Evolutionary conservation across 2,329 filamentous ascomycete species (phyloP).

Genomic region (Macrophomina pseudophaseolina): DNA sequence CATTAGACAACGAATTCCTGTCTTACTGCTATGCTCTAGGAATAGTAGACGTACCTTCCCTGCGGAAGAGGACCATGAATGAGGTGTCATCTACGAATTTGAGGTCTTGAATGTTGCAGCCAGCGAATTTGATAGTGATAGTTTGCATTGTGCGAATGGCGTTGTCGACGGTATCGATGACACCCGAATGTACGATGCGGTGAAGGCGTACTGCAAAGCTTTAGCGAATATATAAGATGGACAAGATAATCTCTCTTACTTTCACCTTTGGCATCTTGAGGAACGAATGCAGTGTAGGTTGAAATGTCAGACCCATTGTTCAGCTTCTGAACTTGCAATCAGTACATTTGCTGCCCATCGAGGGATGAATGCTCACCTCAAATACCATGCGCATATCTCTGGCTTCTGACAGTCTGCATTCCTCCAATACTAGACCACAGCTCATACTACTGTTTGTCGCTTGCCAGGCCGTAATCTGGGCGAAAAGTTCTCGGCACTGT

Average conservation of each 20-base stretch:
- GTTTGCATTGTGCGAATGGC: slow-evolving; percentile 49
- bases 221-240: slow-evolving; percentile 11
- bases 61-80: slow-evolving; percentile 64
- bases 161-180: slow-evolving; percentile 48
- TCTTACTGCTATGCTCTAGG: slow-evolving; percentile 10
- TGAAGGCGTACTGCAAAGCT: slow-evolving; percentile 36
- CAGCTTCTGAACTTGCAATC: slow-evolving; percentile 10
- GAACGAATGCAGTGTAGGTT: slow-evolving; percentile 34
- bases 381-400: slow-evolving; percentile 65
- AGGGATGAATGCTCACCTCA: slow-evolving; percentile 44
- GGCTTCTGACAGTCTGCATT: slow-evolving; percentile 39
- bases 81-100: slow-evolving; percentile 70
- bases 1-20: neutral
- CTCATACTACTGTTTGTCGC: slow-evolving; percentile 66
- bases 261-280: slow-evolving; percentile 24
- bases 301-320: slow-evolving; percentile 16
- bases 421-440: slow-evolving; percentile 62
- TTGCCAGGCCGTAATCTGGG: slow-evolving; percentile 51
- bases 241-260: slow-evolving; percentile 17
- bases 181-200: slow-evolving; percentile 42
- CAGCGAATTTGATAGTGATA: slow-evolving; percentile 56
- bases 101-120: slow-evolving; percentile 61
- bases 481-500: slow-evolving; percentile 40
- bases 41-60: slow-evolving; percentile 37
- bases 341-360: neutral